These are phyloP conservation scores for Amyloporia xantha DNA, from an alignment of 768 basidiomycete genomes.

Conservation along the genomic window DNA sequence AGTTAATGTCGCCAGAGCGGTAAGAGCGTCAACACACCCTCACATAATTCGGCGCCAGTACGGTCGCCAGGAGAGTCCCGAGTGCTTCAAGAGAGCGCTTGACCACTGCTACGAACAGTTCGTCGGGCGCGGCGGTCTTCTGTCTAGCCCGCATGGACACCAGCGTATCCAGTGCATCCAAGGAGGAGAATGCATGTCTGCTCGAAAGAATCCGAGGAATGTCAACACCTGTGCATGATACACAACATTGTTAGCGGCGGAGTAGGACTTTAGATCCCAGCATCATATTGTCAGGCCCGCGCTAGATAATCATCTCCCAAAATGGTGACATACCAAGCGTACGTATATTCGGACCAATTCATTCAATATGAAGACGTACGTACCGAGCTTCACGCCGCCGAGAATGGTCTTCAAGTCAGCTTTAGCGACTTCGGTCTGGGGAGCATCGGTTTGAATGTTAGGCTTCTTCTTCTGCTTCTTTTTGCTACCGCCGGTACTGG, in stretches of 20 bases:
- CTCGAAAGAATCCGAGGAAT: background rate
- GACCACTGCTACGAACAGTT: background rate
- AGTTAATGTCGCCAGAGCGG: background rate
- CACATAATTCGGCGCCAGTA: background rate
- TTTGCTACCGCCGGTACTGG: background rate
- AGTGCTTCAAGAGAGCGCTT: conserved; percentile 3
- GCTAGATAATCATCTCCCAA: background rate
- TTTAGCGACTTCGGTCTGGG: background rate
- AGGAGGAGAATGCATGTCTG: background rate
- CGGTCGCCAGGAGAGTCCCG: background rate
- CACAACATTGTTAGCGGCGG: no score
- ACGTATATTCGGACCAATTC: no score
- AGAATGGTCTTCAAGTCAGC: background rate
- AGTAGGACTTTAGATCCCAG: no score
- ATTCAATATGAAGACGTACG: no score
- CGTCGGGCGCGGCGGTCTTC: background rate
- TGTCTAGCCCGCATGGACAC: background rate
- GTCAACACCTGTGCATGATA: background rate
- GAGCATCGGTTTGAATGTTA: background rate
- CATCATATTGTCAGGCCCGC: no score
- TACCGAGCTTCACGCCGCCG: no score
- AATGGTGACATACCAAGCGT: no score
- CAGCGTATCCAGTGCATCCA: conserved; percentile 9
- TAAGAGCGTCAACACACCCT: background rate
- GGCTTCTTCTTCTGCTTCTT: conserved; percentile 6